These are phyloP conservation scores for Solanum sejunctum DNA, from an alignment of 257 asterid species.

Conservation along the genomic window DNA sequence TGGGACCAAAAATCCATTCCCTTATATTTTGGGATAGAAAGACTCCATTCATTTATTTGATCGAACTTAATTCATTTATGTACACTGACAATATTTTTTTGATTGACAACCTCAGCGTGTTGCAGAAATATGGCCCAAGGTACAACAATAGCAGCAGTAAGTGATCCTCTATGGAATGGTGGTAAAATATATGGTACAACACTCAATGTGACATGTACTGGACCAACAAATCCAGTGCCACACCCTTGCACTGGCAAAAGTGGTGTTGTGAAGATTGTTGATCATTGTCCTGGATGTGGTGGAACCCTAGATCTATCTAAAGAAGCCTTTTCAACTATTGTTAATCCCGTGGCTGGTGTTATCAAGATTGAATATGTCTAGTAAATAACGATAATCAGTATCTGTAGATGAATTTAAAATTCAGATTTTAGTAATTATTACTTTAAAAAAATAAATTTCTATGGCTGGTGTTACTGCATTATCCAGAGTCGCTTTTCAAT, in stretches of 20 bases:
- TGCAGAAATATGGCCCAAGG: neutral
- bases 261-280: neutral
- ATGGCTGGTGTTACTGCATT: no score
- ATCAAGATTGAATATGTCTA: neutral
- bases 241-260: neutral
- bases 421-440: neutral
- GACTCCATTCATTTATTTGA: no score
- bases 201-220: neutral
- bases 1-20: no score
- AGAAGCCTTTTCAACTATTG: neutral
- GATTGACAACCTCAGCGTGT: neutral
- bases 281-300: neutral
- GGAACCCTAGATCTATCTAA: neutral
- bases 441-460: neutral
- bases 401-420: neutral
- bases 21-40: no score
- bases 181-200: neutral
- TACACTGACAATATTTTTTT: neutral
- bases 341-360: neutral
- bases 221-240: neutral
- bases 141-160: neutral
- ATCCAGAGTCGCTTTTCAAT: no score
- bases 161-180: neutral
- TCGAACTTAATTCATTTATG: neutral
- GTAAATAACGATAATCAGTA: neutral